Base-by-base conservation (phyloP, 73 alveolate species). In the Symbiodinium natans region DNA sequence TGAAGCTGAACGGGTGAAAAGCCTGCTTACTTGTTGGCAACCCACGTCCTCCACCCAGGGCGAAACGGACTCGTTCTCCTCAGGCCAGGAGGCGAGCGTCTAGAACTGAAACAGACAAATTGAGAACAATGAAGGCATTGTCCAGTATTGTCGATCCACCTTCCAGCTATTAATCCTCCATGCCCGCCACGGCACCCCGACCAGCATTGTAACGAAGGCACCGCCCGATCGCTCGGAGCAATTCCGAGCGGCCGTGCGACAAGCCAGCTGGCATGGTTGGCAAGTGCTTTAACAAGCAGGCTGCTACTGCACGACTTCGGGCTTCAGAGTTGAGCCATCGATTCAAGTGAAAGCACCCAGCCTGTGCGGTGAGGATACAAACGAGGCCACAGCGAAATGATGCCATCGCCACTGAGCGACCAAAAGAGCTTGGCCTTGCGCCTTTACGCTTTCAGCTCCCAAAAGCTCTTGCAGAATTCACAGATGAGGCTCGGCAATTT, bases 171-270 rank as follows among this genome's bases (percentile, higher is more conserved):
- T n/a, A n/a, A n/a, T n/a, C n/a, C n/a, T 63, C 80, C 80, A n/a
- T 63, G 80, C 80, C n/a, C 19, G 36, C 80, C 80, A 29, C 27
- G 80, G 80, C 33, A n/a, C 80, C 36, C 80, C 80, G 11, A 63
- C 80, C 80, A 25, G 80, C 36, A 63, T 27, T 63, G 80, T 63
- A 63, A 63, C 80, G 80, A 63, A 63, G 40, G 80, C 80, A 36
- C 80, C 80, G 27, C 80, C 80, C 80, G 80, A 63, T 36, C 80
- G 80, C 80, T 63, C 80, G 36, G 80, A 63, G 80, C 80, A 63
- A 29, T 63, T 63, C 36, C 80, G 80, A 36, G 38, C 80, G 80
- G 33, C 80, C 13, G 59, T 13, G 59, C 13, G 59, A 13, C 59
- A 46, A 13, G 36, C 31, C 31, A 63, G 36, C 80, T 63, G 80